A percentile compares a stretch with the other conserved stretches of the same genome.
phyloP scores from a whole-genome alignment of 2,329 filamentous ascomycete species.

The Pezicula rhizophila region DNA sequence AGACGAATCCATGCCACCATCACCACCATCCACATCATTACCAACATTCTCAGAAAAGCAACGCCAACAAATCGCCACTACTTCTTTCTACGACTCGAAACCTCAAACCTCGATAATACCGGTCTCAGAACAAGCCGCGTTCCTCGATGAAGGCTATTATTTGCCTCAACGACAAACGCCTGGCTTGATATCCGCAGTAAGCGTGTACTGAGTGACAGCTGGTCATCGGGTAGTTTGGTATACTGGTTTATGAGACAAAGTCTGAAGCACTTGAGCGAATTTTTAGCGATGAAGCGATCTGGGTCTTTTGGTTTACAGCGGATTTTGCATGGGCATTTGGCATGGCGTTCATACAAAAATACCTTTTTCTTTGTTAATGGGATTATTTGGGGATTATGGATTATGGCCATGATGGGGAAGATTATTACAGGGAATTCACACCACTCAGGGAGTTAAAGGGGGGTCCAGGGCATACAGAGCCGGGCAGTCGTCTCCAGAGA shows the following conservation, averaged over 20 bases:
- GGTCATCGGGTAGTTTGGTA: constrained; percentile 1
- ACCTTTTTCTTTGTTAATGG: too few species aligned
- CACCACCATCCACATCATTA: constrained; percentile 36
- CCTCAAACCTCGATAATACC: constrained; percentile 26
- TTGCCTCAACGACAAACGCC: constrained; percentile 35
- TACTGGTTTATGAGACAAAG: neutral
- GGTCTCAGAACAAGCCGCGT: constrained; percentile 28
- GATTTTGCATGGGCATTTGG: neutral
- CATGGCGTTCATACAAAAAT: neutral
- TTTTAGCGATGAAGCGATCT: constrained; percentile 1
- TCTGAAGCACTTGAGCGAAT: neutral
- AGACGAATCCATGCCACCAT: constrained; percentile 65
- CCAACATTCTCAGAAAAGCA: constrained; percentile 56
- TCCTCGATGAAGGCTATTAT: constrained; percentile 44
- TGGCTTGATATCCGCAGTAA: constrained; percentile 35
- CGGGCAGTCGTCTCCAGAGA: too few species aligned
- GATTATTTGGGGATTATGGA: too few species aligned
- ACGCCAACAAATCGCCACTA: constrained; percentile 33
- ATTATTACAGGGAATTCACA: too few species aligned
- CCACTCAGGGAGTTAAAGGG: too few species aligned
- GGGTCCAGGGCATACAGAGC: too few species aligned
- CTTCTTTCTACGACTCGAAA: constrained; percentile 30
- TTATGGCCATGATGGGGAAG: too few species aligned
- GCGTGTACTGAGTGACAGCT: constrained; percentile 35
- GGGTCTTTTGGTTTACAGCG: neutral